phyloP scores from a whole-genome alignment of 2,329 filamentous ascomycete genomes.

The Neonectria magnoliae region DNA sequence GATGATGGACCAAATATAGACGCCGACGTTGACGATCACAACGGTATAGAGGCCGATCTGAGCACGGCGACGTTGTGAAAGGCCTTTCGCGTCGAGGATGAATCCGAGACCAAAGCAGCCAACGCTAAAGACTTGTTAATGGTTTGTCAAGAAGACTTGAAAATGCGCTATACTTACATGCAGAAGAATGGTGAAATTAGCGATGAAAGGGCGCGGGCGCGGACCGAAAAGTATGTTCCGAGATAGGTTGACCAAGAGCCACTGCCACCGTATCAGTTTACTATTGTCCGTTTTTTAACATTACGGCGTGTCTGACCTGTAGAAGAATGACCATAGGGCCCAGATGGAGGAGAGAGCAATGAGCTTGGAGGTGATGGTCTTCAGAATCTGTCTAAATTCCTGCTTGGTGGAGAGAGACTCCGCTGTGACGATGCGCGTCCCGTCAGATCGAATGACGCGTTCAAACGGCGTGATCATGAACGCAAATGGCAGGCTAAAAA shows the following conservation, averaged over 20 bases:
- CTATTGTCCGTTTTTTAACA: too few species aligned
- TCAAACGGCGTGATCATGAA: conserved; percentile 21
- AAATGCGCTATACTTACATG: conserved; percentile 46
- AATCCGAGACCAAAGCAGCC: conserved; percentile 61
- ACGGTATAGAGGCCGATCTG: conserved; percentile 57
- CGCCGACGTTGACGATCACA: conserved; percentile 56
- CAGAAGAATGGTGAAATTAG: conserved; percentile 55
- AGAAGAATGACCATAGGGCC: conserved; percentile 20
- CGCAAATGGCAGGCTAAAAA: conserved; percentile 10
- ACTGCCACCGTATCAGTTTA: conserved; percentile 2
- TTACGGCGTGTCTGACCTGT: neutral
- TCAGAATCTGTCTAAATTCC: conserved; percentile 9
- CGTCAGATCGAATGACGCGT: conserved; percentile 17
- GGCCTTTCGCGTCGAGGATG: conserved; percentile 52
- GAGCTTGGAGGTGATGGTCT: conserved; percentile 19
- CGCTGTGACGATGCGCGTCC: conserved; percentile 12
- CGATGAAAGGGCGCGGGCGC: conserved; percentile 32
- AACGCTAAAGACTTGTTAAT: conserved; percentile 39
- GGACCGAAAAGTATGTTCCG: conserved; percentile 11
- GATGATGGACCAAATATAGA: conserved; percentile 61
- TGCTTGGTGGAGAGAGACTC: conserved; percentile 18
- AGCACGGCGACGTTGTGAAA: conserved; percentile 56
- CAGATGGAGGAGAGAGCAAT: conserved; percentile 15
- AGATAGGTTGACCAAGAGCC: conserved; percentile 19
- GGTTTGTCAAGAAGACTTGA: neutral